Percentiles rank a stretch among this genome's conserved stretches.
phyloP scores from a whole-genome alignment of 805 yeast genomes.

The Ogataea philodendri region DNA sequence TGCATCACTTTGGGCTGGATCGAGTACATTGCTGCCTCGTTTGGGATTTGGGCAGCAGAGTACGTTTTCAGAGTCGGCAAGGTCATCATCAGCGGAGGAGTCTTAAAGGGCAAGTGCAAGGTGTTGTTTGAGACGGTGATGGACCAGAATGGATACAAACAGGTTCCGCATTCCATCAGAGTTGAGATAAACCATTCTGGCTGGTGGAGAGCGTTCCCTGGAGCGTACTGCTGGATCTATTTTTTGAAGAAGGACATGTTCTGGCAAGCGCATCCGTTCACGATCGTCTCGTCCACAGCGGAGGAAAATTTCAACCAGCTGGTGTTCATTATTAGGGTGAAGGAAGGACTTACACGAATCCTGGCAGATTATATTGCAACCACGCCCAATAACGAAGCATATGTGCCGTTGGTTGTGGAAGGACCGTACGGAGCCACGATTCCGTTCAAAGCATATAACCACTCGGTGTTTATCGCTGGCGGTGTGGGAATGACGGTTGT shows the following conservation, averaged over 20 bases:
- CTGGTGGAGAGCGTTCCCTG: constrained; percentile 56
- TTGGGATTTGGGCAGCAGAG: constrained; percentile 72
- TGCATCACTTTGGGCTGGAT: constrained; percentile 49
- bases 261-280: constrained; percentile 72
- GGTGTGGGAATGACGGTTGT: constrained; percentile 66
- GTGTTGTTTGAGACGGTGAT: constrained; percentile 24
- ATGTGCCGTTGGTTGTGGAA: constrained; percentile 48
- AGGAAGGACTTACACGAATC: constrained; percentile 51
- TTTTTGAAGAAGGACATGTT: constrained; percentile 44
- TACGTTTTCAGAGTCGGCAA: constrained; percentile 55
- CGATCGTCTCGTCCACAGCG: constrained; percentile 43
- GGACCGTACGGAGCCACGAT: constrained; percentile 58
- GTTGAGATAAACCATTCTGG: constrained; percentile 51
- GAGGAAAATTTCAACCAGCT: constrained; percentile 43
- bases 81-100: constrained; percentile 57
- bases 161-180: constrained; percentile 41
- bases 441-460: constrained; percentile 47
- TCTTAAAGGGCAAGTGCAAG: constrained; percentile 48
- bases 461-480: constrained; percentile 55
- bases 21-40: constrained; percentile 50
- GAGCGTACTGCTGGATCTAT: constrained; percentile 61
- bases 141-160: constrained; percentile 6
- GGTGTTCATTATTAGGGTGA: constrained; percentile 46
- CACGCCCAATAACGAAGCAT: constrained; percentile 35
- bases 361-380: constrained; percentile 35